Percentiles rank a stretch among this genome's conserved stretches.
These are phyloP conservation scores for Globisporangium cystogenes DNA, from an alignment of 352 stramenopile species.

Conservation along the genomic window DNA sequence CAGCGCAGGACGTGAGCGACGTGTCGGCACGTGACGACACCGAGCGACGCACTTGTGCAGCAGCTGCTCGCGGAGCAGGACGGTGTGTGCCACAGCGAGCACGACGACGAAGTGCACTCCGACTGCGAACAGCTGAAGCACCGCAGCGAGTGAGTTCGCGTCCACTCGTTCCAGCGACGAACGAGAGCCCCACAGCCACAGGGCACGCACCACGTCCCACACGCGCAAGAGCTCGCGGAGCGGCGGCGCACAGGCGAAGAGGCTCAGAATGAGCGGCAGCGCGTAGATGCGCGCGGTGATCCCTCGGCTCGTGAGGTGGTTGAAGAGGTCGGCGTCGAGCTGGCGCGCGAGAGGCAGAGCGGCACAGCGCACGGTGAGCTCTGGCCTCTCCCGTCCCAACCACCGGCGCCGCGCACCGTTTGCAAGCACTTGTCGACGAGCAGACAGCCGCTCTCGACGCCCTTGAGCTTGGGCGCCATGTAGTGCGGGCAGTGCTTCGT, in stretches of 20 bases:
- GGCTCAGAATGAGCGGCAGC: conserved; percentile 82
- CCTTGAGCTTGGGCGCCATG: conserved; percentile 84
- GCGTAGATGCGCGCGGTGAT: conserved; percentile 86
- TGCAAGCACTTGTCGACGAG: conserved; percentile 80
- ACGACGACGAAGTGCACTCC: conserved; percentile 90
- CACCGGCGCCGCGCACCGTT: conserved; percentile 24
- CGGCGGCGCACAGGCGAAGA: conserved; percentile 88
- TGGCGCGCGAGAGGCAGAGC: neutral
- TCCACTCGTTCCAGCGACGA: no score
- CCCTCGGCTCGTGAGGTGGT: conserved; percentile 62
- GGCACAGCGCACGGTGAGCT: no score
- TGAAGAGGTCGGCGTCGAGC: conserved; percentile 79
- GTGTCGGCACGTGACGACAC: no score
- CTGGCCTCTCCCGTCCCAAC: no score
- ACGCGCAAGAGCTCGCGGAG: conserved; percentile 85
- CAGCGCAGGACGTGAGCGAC: neutral
- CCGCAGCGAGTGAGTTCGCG: neutral
- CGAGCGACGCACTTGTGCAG: conserved; percentile 51
- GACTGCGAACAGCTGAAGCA: conserved; percentile 77
- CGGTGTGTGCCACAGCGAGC: conserved; percentile 83
- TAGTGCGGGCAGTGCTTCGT: conserved; percentile 87
- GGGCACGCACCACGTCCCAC: conserved; percentile 80
- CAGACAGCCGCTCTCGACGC: conserved; percentile 73
- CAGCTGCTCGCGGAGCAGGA: conserved; percentile 81
- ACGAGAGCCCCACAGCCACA: no score